Evolutionary conservation across 176 grass and related monocot species (phyloP), one percentile per base, ranked within the genome.

Genomic region (Aegilops sharonensis): DNA sequence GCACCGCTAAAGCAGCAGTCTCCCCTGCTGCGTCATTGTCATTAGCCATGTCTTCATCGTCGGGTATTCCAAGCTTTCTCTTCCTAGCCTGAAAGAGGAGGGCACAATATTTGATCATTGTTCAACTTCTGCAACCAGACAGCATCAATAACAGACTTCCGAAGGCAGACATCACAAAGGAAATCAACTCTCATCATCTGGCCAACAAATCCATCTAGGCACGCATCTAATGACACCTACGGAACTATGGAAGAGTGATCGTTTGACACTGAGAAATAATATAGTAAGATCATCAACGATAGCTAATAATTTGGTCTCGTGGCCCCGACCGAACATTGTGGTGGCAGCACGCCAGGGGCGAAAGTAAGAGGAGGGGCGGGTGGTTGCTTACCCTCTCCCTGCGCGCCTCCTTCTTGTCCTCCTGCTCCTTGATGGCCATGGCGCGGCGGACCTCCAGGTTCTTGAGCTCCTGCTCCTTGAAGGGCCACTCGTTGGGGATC

Each of bases 401-500:
- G 75, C 91, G 92, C 39, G 92, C 97, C 43, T 93, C 97, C 70
- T 96, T 96, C 87, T 99, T 99, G 71, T 80, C 84, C 88, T 96
- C 97, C 27, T 91, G 77, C 61, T 99, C 94, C 90, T 96, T 92
- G 27, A 99, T n/a, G 13, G 90, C 97, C 25, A 79, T 78, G 29
- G 76, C 85, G 27, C 97, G 86, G 3, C 92, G 87, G 3, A 62
- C 83, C 87, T 99, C 97, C 15, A 98, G 93, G 11, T 90, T 85
- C 87, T 94, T 96, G 68, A 99, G 90, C 76, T 99, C 97, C 77
- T 93, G 86, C 78, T 95, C 94, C 90, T 96, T 99, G 75, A 99
- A 99, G 45, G 97, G 97, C 94, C 97, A 99, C 21, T 99, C 92
- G 83, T 96, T 96, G 72, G 92, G 97, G 81, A 99, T 99, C 6